phyloP scores from a whole-genome alignment of 352 stramenopile genomes.

The Phytophthora cactorum region DNA sequence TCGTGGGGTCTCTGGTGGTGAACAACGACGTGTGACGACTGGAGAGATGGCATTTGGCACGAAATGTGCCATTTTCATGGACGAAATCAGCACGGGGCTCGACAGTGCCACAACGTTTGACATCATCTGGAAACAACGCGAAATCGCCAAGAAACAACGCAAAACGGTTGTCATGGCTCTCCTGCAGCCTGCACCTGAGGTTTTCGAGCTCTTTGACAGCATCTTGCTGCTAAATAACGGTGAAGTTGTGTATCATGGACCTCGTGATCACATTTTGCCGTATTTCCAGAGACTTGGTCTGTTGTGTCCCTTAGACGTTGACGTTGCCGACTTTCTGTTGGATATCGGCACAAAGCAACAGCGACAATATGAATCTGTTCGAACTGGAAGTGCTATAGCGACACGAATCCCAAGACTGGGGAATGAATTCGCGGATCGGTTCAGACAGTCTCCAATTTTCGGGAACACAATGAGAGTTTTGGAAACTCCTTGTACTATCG shows the following conservation, averaged over 20 bases:
- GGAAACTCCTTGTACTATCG: not conserved
- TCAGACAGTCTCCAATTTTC: constrained; percentile 6
- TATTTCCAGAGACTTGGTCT: constrained; percentile 45
- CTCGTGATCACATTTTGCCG: constrained; percentile 13
- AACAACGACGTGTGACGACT: constrained; percentile 4
- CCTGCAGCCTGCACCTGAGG: constrained; percentile 88
- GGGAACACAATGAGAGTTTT: not conserved
- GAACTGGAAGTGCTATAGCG: not conserved
- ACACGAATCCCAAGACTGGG: not conserved
- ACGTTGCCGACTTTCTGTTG: constrained; percentile 41
- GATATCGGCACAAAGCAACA: constrained; percentile 37
- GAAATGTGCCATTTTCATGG: constrained; percentile 3
- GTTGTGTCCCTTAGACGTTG: constrained; percentile 21
- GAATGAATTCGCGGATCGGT: constrained; percentile 4
- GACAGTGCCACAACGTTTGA: constrained; percentile 27
- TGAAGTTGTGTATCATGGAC: constrained; percentile 71
- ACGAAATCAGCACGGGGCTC: constrained; percentile 14
- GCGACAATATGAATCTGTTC: constrained; percentile 7
- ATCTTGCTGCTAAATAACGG: constrained; percentile 69
- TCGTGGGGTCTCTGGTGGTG: constrained; percentile 63
- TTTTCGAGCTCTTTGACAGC: constrained; percentile 80
- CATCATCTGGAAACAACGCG: constrained; percentile 51
- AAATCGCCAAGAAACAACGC: constrained; percentile 19
- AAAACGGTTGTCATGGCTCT: constrained; percentile 62
- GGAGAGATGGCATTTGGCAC: constrained; percentile 6